Evolutionary conservation across 2,329 filamentous ascomycete genomes (phyloP), one percentile per base, ranked within the genome.

Genomic region (Aspergillus fischeri): DNA sequence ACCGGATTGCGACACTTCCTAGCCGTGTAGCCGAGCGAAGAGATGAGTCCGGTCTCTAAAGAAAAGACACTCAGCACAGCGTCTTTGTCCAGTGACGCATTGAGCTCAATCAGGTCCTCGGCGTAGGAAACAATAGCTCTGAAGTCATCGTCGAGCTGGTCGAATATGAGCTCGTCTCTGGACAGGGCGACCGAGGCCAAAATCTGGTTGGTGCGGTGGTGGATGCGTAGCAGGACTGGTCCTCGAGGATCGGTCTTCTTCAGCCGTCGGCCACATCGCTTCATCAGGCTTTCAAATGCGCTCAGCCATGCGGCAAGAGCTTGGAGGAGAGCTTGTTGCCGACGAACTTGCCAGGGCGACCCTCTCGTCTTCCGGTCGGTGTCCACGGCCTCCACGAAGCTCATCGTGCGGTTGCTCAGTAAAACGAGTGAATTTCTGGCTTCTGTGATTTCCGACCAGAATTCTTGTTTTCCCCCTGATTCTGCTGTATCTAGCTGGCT

Each of bases 21-120:
- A 0, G 71, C 69, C 6, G 67, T 61, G 54, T 67, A 70, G 61
- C 72, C 74, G 5, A 75, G 59, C 2, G 71, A 65, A 21, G 68
- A 65, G 4, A 72, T 63, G 8, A 75, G 57, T 9, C 68, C 70
- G 17, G 67, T 64, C 51, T 73, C 69, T 48, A 75, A 54, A 1
- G 55, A 51, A 41, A 66, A 67, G 0, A 27, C 38, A 9, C 56
- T 32, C 7, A 49, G 14, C 8, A 51, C 11, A 3, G 42, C 1
- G 17, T 35, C 49, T 5, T 32, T 27, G 28, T 53, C 38, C 11
- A 45, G 20, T 8, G 25, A 27, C 7, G 41, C 29, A 4, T 48
- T 58, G 7, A 61, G 45, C 2, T 48, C 11, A 20, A 62, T 25
- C 1, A 66, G 42, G 25, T 62, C 35, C 42, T 60, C 59, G 1